Percentiles rank a stretch among this genome's conserved stretches.
phyloP scores from a whole-genome alignment of 805 yeast species.

The Pichia membranifaciens region DNA sequence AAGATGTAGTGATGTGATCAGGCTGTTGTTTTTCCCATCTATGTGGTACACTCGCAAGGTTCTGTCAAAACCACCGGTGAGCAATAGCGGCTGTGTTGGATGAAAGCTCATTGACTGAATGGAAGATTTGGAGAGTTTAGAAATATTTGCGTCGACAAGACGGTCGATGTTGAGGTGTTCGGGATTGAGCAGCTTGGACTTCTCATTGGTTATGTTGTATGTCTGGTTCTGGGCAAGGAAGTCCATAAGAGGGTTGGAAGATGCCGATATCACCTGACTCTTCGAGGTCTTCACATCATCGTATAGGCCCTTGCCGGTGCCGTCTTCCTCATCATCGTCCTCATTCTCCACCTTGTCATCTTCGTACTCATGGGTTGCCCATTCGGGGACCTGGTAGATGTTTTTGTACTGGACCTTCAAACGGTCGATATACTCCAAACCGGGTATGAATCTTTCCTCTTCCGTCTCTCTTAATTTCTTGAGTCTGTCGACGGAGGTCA shows the following conservation, averaged over 20 bases:
- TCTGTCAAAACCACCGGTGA: constrained; percentile 91
- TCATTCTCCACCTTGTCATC: constrained; percentile 36
- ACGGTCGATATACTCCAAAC: constrained; percentile 29
- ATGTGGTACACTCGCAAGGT: constrained; percentile 82
- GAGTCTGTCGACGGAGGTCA: constrained; percentile 51
- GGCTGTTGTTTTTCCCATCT: constrained; percentile 76
- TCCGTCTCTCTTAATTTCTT: constrained; percentile 65
- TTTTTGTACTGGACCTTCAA: constrained; percentile 58
- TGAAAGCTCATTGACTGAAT: constrained; percentile 87
- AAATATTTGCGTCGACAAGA: constrained; percentile 78
- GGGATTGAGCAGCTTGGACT: constrained; percentile 57
- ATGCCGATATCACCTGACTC: constrained; percentile 18
- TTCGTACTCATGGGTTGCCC: constrained; percentile 62
- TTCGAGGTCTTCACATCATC: constrained; percentile 16
- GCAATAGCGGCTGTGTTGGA: constrained; percentile 69
- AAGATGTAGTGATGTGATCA: constrained; percentile 78
- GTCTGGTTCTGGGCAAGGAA: constrained; percentile 31
- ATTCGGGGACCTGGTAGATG: constrained; percentile 76
- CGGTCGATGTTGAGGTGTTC: constrained; percentile 69
- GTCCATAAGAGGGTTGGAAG: constrained; percentile 30
- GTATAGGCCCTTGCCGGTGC: constrained; percentile 9
- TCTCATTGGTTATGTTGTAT: constrained; percentile 22
- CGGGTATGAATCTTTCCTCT: constrained; percentile 30
- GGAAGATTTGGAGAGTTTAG: constrained; percentile 65
- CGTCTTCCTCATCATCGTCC: constrained; percentile 16